These are phyloP conservation scores for Backusella macrospora DNA, from an alignment of 192 early-diverging fungal species.

Conservation along the genomic window DNA sequence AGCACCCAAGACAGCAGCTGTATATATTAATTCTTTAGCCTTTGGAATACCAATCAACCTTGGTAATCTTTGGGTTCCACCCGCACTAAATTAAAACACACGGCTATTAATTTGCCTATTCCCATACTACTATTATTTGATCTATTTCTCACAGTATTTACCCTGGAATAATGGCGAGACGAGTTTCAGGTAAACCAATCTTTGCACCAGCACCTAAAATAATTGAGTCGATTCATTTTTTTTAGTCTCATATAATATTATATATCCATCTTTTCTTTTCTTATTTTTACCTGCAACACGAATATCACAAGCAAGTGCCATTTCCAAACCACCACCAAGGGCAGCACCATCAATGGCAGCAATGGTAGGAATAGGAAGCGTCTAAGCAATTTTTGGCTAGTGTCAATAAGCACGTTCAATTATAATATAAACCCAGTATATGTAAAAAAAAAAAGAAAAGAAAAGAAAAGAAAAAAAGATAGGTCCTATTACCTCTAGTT, in stretches of 20 bases:
- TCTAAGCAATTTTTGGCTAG: constrained; percentile 35
- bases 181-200: constrained; percentile 91
- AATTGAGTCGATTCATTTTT: constrained; percentile 5
- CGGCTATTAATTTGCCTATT: not conserved
- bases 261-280: not conserved
- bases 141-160: constrained; percentile 29
- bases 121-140: not conserved
- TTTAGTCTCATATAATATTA: not conserved
- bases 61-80: constrained; percentile 91
- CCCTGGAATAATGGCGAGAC: constrained; percentile 95
- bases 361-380: constrained; percentile 91
- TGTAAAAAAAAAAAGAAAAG: no score
- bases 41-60: constrained; percentile 82
- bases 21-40: constrained; percentile 95
- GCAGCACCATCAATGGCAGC: constrained; percentile 92
- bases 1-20: constrained; percentile 69
- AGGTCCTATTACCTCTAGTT: constrained; percentile 73
- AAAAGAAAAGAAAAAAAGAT: not conserved
- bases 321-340: constrained; percentile 90
- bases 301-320: constrained; percentile 89
- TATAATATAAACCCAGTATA: not conserved
- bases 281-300: constrained; percentile 72
- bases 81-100: constrained; percentile 61
- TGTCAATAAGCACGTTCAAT: not conserved
- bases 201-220: constrained; percentile 60